A percentile compares a stretch with the other conserved stretches of the same genome.
phyloP scores from a whole-genome alignment of 345 rosid species.

The Eucalyptus guilfoylei region DNA sequence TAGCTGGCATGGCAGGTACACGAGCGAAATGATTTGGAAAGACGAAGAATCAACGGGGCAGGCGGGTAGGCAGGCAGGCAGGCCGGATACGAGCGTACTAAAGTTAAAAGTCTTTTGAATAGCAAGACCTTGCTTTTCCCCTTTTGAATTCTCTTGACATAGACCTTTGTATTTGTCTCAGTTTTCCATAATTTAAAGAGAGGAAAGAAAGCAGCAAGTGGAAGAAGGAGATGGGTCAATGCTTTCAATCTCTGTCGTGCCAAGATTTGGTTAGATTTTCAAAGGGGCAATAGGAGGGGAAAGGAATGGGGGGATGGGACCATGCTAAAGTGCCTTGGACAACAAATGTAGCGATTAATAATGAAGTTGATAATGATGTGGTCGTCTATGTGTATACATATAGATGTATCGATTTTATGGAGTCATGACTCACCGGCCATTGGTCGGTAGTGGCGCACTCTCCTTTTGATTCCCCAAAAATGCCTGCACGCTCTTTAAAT shows the following conservation, averaged over 20 bases:
- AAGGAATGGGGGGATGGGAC: background rate
- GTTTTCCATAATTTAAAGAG: background rate
- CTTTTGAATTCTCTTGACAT: background rate
- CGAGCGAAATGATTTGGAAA: background rate
- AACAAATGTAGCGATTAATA: background rate
- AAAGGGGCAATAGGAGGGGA: background rate
- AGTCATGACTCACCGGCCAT: background rate
- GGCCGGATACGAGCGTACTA: background rate
- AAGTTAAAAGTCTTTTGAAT: background rate
- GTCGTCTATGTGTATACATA: background rate
- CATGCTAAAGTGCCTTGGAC: background rate
- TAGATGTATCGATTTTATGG: background rate
- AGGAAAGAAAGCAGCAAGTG: background rate
- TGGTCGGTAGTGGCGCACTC: conserved; percentile 4
- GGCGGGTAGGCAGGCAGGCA: background rate
- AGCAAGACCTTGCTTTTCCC: background rate
- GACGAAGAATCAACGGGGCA: background rate
- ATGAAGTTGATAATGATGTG: background rate
- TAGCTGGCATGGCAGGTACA: background rate
- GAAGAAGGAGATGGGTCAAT: background rate
- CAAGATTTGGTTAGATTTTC: background rate
- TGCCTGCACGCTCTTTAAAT: background rate
- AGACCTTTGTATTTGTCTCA: background rate
- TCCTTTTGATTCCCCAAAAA: background rate
- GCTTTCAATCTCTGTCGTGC: background rate